Conservation (phyloP, 495 filamentous ascomycete genomes). For the Elasticomyces elasticus region DNA sequence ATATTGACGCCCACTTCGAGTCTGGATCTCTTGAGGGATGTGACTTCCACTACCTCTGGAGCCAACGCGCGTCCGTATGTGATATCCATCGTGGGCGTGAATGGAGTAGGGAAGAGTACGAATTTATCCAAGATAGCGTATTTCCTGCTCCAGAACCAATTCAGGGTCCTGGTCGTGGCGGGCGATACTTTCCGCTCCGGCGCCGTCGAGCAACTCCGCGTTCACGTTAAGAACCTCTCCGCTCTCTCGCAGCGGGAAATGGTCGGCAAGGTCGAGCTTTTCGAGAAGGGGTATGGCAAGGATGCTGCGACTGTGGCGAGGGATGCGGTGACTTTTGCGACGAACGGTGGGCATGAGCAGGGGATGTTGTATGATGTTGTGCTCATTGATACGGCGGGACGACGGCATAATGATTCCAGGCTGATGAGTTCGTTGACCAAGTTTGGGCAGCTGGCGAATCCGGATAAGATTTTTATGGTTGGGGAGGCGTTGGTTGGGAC, state of each 20-base stretch:
- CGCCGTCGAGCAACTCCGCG: slow-evolving; percentile 90
- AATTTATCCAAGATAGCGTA: slow-evolving; percentile 95
- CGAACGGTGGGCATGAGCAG: slow-evolving; percentile 17
- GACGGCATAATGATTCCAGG: slow-evolving; percentile 88
- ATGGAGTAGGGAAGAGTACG: slow-evolving; percentile 95
- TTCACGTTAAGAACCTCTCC: slow-evolving; percentile 82
- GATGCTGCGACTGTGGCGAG: slow-evolving; percentile 92
- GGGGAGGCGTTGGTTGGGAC: slow-evolving; percentile 93
- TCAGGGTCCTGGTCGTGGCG: slow-evolving; percentile 87
- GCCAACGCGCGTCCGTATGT: slow-evolving; percentile 68
- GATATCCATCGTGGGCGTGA: slow-evolving; percentile 95
- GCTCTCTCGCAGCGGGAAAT: slow-evolving; percentile 74
- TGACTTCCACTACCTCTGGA: slow-evolving; percentile 64
- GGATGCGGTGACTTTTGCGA: slow-evolving; percentile 75
- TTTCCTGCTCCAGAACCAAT: slow-evolving; percentile 93
- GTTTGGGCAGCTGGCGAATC: slow-evolving; percentile 87
- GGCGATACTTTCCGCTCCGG: slow-evolving; percentile 97
- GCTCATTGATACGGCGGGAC: slow-evolving; percentile 89
- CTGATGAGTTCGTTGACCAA: slow-evolving; percentile 94
- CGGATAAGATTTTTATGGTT: slow-evolving; percentile 98
- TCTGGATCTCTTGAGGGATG: slow-evolving; percentile 86
- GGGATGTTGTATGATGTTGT: slow-evolving; percentile 66
- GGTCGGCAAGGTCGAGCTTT: slow-evolving; percentile 78
- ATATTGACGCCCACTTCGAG: slow-evolving; percentile 94
- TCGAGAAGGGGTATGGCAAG: slow-evolving; percentile 95